Base-by-base conservation (phyloP, 441 rosid species). In the Iberis amara region DNA sequence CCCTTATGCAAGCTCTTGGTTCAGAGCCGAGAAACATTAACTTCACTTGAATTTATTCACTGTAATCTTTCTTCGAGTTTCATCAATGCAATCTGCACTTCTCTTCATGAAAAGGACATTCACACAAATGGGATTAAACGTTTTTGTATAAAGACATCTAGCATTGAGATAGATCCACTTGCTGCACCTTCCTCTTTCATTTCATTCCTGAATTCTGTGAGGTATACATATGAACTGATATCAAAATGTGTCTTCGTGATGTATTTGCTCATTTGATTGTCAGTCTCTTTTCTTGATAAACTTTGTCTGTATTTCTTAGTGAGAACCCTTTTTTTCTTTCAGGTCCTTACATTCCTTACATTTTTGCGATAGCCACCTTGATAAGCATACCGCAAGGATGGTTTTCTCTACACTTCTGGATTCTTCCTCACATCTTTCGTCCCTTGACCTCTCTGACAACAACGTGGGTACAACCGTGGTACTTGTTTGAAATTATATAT, bases 391-490 rank as follows among this genome's bases (percentile, higher is more conserved):
- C 41, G 85, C 84, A 13, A 70, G 51, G 52, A 56, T 61, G 31
- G 53, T 91, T 65, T 81, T 83, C 47, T 61, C 67, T 26, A 57
- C 72, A 27, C 89, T 91, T 60, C 64, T 85, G 57, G 75, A 85
- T 48, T 72, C 80, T 61, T 73, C 86, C 1, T 77, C 83, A 18
- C 42, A 57, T 30, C 33, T 87, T 49, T 72, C 84, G 12, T 53
- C 50, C 64, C 89, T 91, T 37, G 90, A 87, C 57, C 82, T 91
- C 61, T 91, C 98, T 36, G 95, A 84, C 39, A 91, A 91, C 71
- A 59, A 68, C 55, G 98, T 91, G 68, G 57, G 86, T 61, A 49
- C 59, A 57, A 52, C 38, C 28, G 42, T 71, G 47, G 8, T 26
- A 35, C 18, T 39, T 55, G 23, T 55, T 47, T 49, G 51, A 14